Percentiles rank a stretch among this genome's conserved stretches.
These are phyloP conservation scores for Mortierella alpina DNA, from an alignment of 192 early-diverging fungal species.

Conservation along the genomic window DNA sequence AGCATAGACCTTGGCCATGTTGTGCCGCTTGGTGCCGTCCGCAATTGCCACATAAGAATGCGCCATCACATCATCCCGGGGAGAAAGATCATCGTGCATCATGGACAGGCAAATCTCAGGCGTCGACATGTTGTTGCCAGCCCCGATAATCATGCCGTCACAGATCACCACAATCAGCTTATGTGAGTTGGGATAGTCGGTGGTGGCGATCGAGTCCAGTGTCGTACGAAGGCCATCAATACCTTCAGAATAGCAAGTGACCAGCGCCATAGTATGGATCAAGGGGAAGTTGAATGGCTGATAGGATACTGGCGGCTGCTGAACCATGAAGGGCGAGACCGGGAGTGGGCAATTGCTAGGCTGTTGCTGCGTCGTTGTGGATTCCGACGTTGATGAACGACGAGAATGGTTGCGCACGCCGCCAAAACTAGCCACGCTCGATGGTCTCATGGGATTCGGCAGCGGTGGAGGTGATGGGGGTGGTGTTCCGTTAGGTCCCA, in stretches of 20 bases:
- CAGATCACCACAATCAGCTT: constrained; percentile 89
- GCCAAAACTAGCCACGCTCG: constrained; percentile 48
- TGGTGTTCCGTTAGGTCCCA: constrained; percentile 31
- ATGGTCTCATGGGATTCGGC: constrained; percentile 21
- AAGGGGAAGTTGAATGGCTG: constrained; percentile 66
- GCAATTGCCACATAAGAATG: constrained; percentile 76
- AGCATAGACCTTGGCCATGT: constrained; percentile 81
- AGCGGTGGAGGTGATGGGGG: constrained; percentile 47
- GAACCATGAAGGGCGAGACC: constrained; percentile 21
- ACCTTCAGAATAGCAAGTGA: constrained; percentile 94
- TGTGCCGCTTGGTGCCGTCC: constrained; percentile 76
- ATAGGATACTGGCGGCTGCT: constrained; percentile 59
- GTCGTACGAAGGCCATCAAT: constrained; percentile 82
- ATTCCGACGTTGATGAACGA: constrained; percentile 59
- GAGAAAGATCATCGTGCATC: constrained; percentile 68
- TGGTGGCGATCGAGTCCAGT: constrained; percentile 84
- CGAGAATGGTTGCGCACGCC: constrained; percentile 46
- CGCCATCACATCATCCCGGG: constrained; percentile 63
- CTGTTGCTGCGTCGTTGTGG: constrained; percentile 23
- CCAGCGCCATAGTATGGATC: constrained; percentile 77
- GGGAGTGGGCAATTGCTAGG: constrained; percentile 34
- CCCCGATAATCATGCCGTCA: constrained; percentile 91
- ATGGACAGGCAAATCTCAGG: constrained; percentile 84
- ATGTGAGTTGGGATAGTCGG: constrained; percentile 86
- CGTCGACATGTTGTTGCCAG: constrained; percentile 76